Evolutionary conservation across 176 grass and related monocot species (phyloP), one percentile per base, ranked within the genome.

Genomic region (Avena insularis): DNA sequence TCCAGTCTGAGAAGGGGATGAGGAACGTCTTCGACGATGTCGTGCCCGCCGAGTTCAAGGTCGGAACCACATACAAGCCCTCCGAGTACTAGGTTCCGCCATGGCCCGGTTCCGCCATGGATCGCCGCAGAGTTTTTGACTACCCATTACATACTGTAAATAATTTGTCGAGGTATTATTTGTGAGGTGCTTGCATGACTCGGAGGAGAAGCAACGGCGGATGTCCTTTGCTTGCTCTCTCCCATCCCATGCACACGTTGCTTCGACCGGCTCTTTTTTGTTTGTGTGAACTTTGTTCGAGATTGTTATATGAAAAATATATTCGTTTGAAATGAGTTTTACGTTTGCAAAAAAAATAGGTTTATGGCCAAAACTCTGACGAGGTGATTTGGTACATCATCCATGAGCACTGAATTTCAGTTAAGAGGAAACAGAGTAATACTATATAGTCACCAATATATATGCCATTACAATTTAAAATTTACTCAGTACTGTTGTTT

Each of bases 21-120:
- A 12, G 71, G 11, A 50, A 50, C 21, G 71, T 51, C 45, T 75
- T 50, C 71, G 71, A 75, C 6, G 71, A 75, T 46, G 12, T 75
- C 2, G 6, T 75, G 11, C 71, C 71, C 12, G 12, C 71, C 0
- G 71, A 75, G 0, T 75, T 51, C 71, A 75, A 75, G 71, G 21
- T 27, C 46, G 71, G 71, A 12, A 2, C 71, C 71, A 75, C 71
- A n/a, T 75, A 75, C 71, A 75, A 12, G 43, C 71, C 27, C 35
- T 36, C 35, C 35, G 35, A 36, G 35, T 36, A 36, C 35, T 36
- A 36, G 35, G 35, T 29, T 29, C 29, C 29, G 0, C 35, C 35
- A 36, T 36, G 35, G 35, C 2, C 4, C 35, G 35, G 2, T 4
- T 4, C 35, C 35, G 0, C 27, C 27, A 33, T 66, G 2, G 61